phyloP scores from a whole-genome alignment of 2,329 filamentous ascomycete species.

The Cytospora piceae region DNA sequence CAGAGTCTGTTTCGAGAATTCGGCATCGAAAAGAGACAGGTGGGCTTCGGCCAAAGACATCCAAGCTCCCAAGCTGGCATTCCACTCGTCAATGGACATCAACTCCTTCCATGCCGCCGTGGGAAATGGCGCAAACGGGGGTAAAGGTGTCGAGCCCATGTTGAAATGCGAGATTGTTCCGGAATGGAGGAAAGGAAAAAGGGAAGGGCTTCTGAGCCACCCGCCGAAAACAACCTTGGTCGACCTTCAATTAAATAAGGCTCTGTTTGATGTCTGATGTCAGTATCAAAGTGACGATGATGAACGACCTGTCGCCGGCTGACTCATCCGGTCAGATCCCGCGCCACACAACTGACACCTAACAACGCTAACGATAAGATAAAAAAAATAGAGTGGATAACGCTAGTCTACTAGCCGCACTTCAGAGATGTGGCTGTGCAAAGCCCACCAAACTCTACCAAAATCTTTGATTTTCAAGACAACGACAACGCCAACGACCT shows the following conservation, averaged over 20 bases:
- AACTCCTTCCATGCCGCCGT: conserved; percentile 66
- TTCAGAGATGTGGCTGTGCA: background rate
- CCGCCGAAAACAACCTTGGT: background rate
- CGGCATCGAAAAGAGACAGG: conserved; percentile 58
- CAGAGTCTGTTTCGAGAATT: conserved; percentile 55
- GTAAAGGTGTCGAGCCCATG: conserved; percentile 55
- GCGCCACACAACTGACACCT: background rate
- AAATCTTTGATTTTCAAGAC: conserved; percentile 17
- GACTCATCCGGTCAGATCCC: conserved; percentile 24
- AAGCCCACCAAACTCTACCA: conserved; percentile 9
- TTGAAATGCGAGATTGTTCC: background rate
- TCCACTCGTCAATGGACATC: conserved; percentile 74
- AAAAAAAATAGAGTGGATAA: background rate
- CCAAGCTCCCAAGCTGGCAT: conserved; percentile 78
- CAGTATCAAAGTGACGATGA: conserved; percentile 7
- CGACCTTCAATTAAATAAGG: background rate
- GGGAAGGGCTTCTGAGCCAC: too few species aligned
- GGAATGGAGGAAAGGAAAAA: background rate
- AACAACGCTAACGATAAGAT: background rate
- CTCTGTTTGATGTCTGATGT: background rate
- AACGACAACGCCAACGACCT: conserved; percentile 9
- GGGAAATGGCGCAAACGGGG: conserved; percentile 79
- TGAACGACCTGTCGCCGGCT: conserved; percentile 21
- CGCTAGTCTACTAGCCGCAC: background rate
- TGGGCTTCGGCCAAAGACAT: conserved; percentile 67